These are phyloP conservation scores for Coleophoma eucalyptorum DNA, from an alignment of 2,329 filamentous ascomycete species.

Conservation along the genomic window DNA sequence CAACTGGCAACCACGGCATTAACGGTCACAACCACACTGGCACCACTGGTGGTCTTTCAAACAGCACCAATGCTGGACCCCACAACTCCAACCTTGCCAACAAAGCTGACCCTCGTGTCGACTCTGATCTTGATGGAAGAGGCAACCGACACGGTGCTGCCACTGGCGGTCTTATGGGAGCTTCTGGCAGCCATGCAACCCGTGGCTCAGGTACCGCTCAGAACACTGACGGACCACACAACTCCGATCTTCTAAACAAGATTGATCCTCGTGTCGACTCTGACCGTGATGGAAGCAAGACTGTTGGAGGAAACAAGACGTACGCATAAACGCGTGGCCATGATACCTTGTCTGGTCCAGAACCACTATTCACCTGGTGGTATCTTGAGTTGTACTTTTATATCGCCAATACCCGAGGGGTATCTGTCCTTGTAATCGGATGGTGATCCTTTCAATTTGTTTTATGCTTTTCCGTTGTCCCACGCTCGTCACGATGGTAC, in stretches of 20 bases:
- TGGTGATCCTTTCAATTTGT: neutral
- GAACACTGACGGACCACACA: conserved; percentile 48
- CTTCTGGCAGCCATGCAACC: conserved; percentile 24
- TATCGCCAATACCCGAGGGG: conserved; percentile 1
- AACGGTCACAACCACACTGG: conserved; percentile 3
- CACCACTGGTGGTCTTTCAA: conserved; percentile 14
- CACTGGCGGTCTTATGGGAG: conserved; percentile 24
- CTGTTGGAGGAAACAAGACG: conserved; percentile 50
- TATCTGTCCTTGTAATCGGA: conserved; percentile 1
- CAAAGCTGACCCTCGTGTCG: conserved; percentile 47
- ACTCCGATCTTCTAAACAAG: conserved; percentile 50
- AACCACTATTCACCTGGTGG: neutral
- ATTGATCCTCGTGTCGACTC: conserved; percentile 50
- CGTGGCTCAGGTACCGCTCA: conserved; percentile 30
- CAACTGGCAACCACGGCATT: neutral
- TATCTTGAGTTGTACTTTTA: neutral
- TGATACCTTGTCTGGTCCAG: neutral
- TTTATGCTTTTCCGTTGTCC: neutral
- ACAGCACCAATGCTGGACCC: conserved; percentile 31
- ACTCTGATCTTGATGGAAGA: conserved; percentile 43
- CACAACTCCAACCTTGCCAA: conserved; percentile 34
- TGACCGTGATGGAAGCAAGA: conserved; percentile 50
- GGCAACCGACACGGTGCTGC: conserved; percentile 27
- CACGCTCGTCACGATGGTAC: too few relatives aligned
- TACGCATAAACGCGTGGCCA: conserved; percentile 23